Evolutionary conservation across 352 stramenopile genomes (phyloP).

Genomic region (Globisporangium heterothallicum): DNA sequence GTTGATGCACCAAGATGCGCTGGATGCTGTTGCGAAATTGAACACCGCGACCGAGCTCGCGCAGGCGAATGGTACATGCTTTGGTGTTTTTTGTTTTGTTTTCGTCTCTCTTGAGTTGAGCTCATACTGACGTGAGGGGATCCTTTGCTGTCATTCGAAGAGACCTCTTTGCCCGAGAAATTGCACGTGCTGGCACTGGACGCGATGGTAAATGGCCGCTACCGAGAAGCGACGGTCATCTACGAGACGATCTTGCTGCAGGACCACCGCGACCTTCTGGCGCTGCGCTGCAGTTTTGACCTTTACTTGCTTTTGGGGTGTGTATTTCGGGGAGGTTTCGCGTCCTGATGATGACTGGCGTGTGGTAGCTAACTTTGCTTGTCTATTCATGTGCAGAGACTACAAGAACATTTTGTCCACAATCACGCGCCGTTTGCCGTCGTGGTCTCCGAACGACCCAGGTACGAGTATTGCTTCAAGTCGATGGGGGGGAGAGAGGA

Average conservation of each 20-base stretch:
- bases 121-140: background rate
- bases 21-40: constrained; percentile 40
- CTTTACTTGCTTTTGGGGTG: constrained; percentile 78
- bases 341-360: no score
- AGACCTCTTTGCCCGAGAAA: constrained; percentile 41
- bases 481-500: no score
- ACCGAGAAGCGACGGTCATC: constrained; percentile 55
- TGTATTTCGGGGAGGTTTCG: no score
- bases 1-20: constrained; percentile 55
- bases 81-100: background rate
- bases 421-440: constrained; percentile 63
- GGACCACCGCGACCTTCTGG: constrained; percentile 63
- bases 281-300: constrained; percentile 73
- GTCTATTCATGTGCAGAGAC: constrained; percentile 33
- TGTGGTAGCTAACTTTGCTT: no score
- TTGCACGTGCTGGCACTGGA: constrained; percentile 73
- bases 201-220: constrained; percentile 57
- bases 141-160: constrained; percentile 2
- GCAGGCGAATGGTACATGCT: constrained; percentile 25
- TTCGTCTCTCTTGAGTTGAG: background rate
- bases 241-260: constrained; percentile 80
- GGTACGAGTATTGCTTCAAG: constrained; percentile 17
- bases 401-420: constrained; percentile 72
- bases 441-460: constrained; percentile 68
- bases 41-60: constrained; percentile 28